Percentiles rank a stretch among this genome's conserved stretches.
These are phyloP conservation scores for Coix lacrymajobi DNA, from an alignment of 176 grass and related monocot species.

Conservation along the genomic window DNA sequence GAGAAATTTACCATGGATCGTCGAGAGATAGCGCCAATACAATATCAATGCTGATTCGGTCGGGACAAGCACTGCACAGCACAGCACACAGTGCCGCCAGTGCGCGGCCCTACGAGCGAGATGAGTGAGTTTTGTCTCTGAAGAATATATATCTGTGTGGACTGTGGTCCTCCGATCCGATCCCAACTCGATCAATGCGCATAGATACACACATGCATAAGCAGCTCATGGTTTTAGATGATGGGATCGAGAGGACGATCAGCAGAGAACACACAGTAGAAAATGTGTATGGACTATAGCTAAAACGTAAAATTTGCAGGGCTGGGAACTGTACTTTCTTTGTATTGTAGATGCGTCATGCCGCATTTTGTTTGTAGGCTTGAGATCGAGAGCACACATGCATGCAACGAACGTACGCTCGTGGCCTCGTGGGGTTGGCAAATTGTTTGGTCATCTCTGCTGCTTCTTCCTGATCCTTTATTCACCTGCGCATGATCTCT, in stretches of 20 bases:
- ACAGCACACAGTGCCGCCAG: no score
- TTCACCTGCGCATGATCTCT: background rate
- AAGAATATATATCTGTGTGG: constrained; percentile 16
- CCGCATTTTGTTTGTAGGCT: background rate
- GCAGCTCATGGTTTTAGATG: background rate
- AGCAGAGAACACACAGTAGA: background rate
- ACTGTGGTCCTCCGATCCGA: constrained; percentile 35
- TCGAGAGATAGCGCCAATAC: background rate
- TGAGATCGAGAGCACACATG: background rate
- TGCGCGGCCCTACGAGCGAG: constrained; percentile 9
- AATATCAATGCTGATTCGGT: constrained; percentile 29
- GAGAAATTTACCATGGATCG: background rate
- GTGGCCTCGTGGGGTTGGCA: background rate
- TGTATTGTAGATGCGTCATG: background rate
- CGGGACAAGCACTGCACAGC: constrained; percentile 33
- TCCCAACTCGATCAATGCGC: background rate
- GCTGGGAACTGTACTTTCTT: constrained; percentile 23
- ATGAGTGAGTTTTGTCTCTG: constrained; percentile 15
- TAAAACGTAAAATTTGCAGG: constrained; percentile 21
- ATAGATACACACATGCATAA: background rate
- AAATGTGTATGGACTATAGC: background rate
- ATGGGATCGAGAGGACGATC: background rate
- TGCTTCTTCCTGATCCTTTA: background rate
- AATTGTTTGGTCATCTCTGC: background rate
- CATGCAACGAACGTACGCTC: background rate